phyloP scores from a whole-genome alignment of 805 yeast genomes.

The Wickerhamiella brachini region DNA sequence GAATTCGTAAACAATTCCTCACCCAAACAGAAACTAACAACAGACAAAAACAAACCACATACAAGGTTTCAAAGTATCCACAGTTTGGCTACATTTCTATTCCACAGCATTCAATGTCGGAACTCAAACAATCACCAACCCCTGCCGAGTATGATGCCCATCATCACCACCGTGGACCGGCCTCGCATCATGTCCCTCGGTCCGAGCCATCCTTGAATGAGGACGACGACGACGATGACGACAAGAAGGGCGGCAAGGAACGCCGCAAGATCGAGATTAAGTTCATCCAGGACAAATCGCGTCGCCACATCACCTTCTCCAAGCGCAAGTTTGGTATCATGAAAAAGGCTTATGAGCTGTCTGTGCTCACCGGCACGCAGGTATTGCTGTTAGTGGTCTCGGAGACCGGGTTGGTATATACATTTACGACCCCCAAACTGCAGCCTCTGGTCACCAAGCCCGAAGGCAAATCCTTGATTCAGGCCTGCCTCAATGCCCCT shows the following conservation, averaged over 20 bases:
- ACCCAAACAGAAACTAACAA: not conserved
- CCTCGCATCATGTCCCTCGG: not conserved
- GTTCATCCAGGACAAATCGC: constrained; percentile 92
- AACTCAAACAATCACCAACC: not conserved
- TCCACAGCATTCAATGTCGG: not conserved
- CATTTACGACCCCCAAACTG: constrained; percentile 96
- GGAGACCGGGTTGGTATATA: constrained; percentile 96
- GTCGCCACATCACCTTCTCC: constrained; percentile 95
- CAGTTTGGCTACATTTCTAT: not conserved
- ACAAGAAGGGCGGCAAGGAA: constrained; percentile 28
- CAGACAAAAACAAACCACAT: not conserved
- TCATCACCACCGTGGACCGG: not conserved
- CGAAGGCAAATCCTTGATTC: constrained; percentile 93
- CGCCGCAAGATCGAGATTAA: constrained; percentile 90
- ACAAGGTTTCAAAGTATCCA: no score
- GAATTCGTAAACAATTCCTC: no score
- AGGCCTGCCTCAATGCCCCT: constrained; percentile 96
- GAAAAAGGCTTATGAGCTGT: constrained; percentile 98
- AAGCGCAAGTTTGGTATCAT: constrained; percentile 98
- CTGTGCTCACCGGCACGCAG: constrained; percentile 95
- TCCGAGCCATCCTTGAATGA: not conserved
- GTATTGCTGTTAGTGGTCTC: constrained; percentile 87
- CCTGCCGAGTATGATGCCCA: not conserved
- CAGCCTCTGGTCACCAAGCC: constrained; percentile 96
- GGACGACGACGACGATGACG: constrained; percentile 35